Percentiles rank a stretch among this genome's conserved stretches.
Conservation (phyloP, 1,284 basidiomycete genomes). For the Neolentinus lepideus region DNA sequence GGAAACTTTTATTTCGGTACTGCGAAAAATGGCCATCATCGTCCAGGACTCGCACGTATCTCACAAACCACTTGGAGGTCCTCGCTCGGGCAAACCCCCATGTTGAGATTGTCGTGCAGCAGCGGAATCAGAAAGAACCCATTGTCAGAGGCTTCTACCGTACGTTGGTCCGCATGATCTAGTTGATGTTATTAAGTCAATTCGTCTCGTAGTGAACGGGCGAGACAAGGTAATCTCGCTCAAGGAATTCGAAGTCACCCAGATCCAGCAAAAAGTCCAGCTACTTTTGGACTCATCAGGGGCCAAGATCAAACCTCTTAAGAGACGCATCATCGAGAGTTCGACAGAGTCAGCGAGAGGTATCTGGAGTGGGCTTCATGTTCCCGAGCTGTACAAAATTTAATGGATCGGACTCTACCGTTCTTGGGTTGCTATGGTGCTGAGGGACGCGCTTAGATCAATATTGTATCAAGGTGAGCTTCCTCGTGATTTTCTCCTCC, state of each 20-base stretch:
- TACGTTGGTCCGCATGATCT: constrained; percentile 23
- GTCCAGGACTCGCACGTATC: constrained; percentile 57
- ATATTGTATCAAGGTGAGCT: background rate
- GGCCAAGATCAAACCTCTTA: constrained; percentile 73
- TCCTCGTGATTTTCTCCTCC: background rate
- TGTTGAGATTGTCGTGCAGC: constrained; percentile 73
- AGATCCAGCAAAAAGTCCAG: constrained; percentile 67
- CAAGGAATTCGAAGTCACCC: constrained; percentile 63
- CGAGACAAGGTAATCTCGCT: constrained; percentile 77
- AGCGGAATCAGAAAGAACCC: constrained; percentile 65
- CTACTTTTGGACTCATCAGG: constrained; percentile 83
- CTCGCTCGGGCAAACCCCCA: constrained; percentile 69
- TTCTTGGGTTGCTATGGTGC: background rate
- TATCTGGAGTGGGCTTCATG: constrained; percentile 81
- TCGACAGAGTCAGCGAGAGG: constrained; percentile 74
- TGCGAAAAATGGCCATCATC: constrained; percentile 79
- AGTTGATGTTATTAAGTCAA: constrained; percentile 8
- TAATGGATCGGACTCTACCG: constrained; percentile 12
- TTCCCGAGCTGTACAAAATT: constrained; percentile 43
- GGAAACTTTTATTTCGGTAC: constrained; percentile 80
- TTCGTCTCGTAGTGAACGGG: constrained; percentile 50
- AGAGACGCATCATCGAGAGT: constrained; percentile 65
- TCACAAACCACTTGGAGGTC: constrained; percentile 53
- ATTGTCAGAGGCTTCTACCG: constrained; percentile 75
- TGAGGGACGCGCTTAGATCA: background rate